Conservation (phyloP, 1,284 basidiomycete species). For the Agaricales sp. region DNA sequence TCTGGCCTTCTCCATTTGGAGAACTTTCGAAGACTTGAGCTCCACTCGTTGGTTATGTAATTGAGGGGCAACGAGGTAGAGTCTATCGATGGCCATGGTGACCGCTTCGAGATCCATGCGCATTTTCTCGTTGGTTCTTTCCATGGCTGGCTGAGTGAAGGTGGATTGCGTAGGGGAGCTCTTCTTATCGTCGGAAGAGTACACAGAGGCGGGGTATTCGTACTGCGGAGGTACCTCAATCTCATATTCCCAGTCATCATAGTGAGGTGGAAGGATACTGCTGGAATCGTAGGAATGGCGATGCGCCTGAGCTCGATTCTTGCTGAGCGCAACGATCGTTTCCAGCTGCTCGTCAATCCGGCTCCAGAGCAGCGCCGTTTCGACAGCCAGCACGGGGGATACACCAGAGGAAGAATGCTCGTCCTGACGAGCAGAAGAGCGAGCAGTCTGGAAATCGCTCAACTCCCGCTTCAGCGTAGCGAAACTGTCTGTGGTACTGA, state of each 20-base stretch:
- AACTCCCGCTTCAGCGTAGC: conserved; percentile 52
- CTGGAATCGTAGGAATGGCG: conserved; percentile 24
- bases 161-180: conserved; percentile 8
- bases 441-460: conserved; percentile 52
- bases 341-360: conserved; percentile 68
- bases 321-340: conserved; percentile 52
- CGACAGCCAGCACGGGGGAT: conserved; percentile 45
- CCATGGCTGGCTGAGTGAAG: conserved; percentile 8
- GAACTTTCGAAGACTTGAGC: conserved; percentile 55
- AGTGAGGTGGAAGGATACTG: conserved; percentile 48
- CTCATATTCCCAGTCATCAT: conserved; percentile 42
- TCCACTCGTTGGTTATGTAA: conserved; percentile 82
- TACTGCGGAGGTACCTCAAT: conserved; percentile 47
- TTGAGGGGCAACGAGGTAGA: conserved; percentile 77
- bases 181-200: conserved; percentile 26
- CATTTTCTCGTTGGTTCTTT: conserved; percentile 54
- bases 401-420: conserved; percentile 21
- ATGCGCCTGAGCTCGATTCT: conserved; percentile 34
- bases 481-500: neutral
- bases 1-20: conserved; percentile 53
- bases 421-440: conserved; percentile 26
- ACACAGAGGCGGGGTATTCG: conserved; percentile 23
- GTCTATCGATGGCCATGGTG: conserved; percentile 75
- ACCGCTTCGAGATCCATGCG: conserved; percentile 74
- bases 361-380: conserved; percentile 62